Conservation (phyloP, 768 basidiomycete genomes). For the Calocera cornea region DNA sequence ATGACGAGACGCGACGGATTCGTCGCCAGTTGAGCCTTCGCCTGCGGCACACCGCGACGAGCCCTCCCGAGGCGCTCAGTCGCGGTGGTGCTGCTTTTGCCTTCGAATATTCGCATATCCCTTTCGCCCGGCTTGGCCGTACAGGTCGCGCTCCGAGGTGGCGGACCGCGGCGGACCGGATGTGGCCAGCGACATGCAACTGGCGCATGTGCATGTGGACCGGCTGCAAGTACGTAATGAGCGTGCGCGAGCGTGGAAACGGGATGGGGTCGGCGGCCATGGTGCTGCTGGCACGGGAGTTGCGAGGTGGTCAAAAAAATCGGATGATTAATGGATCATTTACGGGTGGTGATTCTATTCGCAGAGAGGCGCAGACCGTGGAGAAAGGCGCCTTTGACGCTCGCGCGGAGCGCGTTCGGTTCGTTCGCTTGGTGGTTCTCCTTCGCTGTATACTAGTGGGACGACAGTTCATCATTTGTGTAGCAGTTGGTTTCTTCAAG, state of each 20-base stretch:
- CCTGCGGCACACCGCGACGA: neutral
- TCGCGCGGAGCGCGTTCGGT: too few species aligned
- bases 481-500: neutral
- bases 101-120: neutral
- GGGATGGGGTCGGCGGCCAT: neutral
- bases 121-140: neutral
- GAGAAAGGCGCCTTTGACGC: too few species aligned
- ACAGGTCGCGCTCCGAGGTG: neutral
- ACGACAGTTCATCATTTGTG: neutral
- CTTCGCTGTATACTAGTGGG: slow-evolving; percentile 6
- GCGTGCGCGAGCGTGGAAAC: neutral
- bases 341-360: neutral
- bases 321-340: slow-evolving; percentile 6
- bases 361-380: too few species aligned
- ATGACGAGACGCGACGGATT: neutral
- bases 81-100: neutral
- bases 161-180: neutral
- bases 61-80: neutral
- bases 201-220: neutral
- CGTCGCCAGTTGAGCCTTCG: neutral
- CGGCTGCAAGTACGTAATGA: neutral
- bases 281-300: neutral
- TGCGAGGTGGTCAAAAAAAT: slow-evolving; percentile 1
- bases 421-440: neutral
- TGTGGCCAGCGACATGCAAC: neutral